phyloP scores from a whole-genome alignment of 306 rosid genomes.

The Vigna hirtella region DNA sequence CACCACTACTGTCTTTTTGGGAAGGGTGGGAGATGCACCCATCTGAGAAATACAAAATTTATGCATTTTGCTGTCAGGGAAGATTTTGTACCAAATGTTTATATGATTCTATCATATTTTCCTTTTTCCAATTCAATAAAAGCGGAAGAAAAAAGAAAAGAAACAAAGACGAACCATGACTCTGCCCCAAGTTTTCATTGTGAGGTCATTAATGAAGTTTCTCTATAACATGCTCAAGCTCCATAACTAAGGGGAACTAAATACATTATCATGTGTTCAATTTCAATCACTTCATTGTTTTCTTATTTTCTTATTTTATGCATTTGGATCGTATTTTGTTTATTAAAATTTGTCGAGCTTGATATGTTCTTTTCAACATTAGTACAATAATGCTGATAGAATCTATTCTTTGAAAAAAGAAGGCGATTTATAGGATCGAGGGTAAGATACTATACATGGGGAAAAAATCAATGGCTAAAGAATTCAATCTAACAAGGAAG shows the following conservation, averaged over 20 bases:
- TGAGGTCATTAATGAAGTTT: not conserved
- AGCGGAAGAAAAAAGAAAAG: too few relatives aligned
- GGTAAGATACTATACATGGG: not conserved
- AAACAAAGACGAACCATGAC: too few relatives aligned
- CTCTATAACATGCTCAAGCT: not conserved
- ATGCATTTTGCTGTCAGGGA: too few relatives aligned
- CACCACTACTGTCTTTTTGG: too few relatives aligned
- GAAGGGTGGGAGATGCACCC: too few relatives aligned
- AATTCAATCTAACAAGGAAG: constrained; percentile 2
- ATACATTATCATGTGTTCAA: not conserved
- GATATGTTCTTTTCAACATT: not conserved
- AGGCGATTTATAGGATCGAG: constrained; percentile 3
- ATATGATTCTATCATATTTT: too few relatives aligned
- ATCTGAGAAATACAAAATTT: too few relatives aligned
- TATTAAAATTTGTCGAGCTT: not conserved
- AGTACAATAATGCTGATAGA: not conserved
- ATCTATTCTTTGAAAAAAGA: not conserved
- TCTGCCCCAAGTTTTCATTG: too few relatives aligned
- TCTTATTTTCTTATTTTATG: not conserved
- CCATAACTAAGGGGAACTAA: not conserved
- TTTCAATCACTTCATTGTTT: not conserved
- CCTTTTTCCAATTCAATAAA: too few relatives aligned
- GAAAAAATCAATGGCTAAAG: constrained; percentile 13
- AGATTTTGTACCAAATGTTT: too few relatives aligned
- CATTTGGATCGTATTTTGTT: not conserved